Conservation (phyloP, 2,329 filamentous ascomycete genomes). For the Trematosphaeria pertusa region DNA sequence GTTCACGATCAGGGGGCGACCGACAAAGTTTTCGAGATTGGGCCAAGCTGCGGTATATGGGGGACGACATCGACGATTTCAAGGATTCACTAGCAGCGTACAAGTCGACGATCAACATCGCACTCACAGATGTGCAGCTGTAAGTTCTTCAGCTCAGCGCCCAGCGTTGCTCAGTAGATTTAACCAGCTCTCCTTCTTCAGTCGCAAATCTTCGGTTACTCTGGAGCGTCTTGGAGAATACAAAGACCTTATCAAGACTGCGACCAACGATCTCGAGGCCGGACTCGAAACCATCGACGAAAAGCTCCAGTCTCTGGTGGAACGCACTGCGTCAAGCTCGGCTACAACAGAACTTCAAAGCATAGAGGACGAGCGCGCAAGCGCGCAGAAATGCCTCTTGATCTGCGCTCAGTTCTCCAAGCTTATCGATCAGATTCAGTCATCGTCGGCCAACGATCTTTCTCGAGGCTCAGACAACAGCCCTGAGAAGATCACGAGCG, state of each 20-base stretch:
- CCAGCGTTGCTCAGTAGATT: neutral
- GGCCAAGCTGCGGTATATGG: conserved; percentile 55
- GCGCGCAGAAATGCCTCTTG: conserved; percentile 18
- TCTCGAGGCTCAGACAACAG: neutral
- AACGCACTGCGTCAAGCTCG: conserved; percentile 6
- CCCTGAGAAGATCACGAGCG: conserved; percentile 13
- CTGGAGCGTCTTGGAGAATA: conserved; percentile 14
- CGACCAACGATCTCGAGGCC: conserved; percentile 19
- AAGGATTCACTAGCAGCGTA: conserved; percentile 50
- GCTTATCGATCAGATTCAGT: conserved; percentile 16
- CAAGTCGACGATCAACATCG: conserved; percentile 43
- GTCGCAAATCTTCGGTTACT: conserved; percentile 20
- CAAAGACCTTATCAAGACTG: conserved; percentile 18
- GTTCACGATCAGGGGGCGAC: conserved; percentile 20
- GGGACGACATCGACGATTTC: conserved; percentile 53
- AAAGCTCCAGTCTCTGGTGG: conserved; percentile 15
- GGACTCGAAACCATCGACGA: conserved; percentile 20
- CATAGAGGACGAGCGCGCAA: conserved; percentile 17
- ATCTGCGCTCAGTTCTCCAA: conserved; percentile 18
- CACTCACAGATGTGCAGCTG: conserved; percentile 51
- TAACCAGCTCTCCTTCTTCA: conserved; percentile 3
- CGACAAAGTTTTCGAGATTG: conserved; percentile 55
- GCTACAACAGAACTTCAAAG: conserved; percentile 9
- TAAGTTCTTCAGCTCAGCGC: conserved; percentile 32
- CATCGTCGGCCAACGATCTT: neutral